These are phyloP conservation scores for Coemansia sp. DNA, from an alignment of 192 early-diverging fungal genomes.

Conservation along the genomic window DNA sequence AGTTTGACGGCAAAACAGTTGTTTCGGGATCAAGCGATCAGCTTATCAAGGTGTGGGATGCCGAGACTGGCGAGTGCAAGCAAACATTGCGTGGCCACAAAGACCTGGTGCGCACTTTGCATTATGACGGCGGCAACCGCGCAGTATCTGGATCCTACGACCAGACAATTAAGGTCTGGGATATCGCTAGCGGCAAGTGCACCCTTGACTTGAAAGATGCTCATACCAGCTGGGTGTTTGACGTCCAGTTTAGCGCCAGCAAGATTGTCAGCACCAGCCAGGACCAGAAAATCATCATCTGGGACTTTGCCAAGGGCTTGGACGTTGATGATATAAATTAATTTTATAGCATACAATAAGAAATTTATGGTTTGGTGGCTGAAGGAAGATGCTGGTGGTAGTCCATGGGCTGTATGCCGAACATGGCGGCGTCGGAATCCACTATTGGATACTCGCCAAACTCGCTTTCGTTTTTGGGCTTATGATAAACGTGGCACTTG, in stretches of 20 bases:
- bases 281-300: conserved; percentile 58
- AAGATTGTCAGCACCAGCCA: conserved; percentile 78
- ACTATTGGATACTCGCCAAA: conserved; percentile 7
- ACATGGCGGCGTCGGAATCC: not conserved
- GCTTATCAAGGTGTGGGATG: conserved; percentile 81
- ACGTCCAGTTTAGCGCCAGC: conserved; percentile 81
- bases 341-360: not conserved
- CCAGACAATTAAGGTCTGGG: conserved; percentile 93
- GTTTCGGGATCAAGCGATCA: conserved; percentile 80
- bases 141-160: conserved; percentile 94
- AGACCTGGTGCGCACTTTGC: conserved; percentile 79
- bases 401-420: not conserved
- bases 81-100: conserved; percentile 66
- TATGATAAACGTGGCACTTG: conserved; percentile 80
- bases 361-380: not conserved
- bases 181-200: conserved; percentile 74
- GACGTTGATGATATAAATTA: conserved; percentile 39
- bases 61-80: conserved; percentile 61
- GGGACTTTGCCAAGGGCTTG: conserved; percentile 55
- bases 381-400: not conserved
- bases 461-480: conserved; percentile 57
- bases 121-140: conserved; percentile 69
- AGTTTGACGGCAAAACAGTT: conserved; percentile 75
- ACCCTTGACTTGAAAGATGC: conserved; percentile 68
- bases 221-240: conserved; percentile 95